Conservation (phyloP, 768 basidiomycete genomes). For the Leucosporidium creatinivorum region DNA sequence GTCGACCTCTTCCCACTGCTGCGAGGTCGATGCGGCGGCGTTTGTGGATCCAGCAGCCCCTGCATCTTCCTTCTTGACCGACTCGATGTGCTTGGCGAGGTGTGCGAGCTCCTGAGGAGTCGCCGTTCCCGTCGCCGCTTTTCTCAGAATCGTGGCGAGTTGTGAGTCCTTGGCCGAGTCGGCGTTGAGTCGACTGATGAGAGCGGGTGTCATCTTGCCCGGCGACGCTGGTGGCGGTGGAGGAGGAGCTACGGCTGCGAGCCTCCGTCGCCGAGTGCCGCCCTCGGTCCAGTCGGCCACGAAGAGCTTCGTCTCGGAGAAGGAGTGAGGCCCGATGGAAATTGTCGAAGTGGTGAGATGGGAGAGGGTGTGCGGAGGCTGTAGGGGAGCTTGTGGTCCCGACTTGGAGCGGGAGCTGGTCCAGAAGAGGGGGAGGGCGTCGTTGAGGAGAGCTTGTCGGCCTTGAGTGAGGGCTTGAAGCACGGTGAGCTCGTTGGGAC, state of each 20-base stretch:
- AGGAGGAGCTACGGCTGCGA: background rate
- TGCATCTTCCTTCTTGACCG: background rate
- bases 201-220: slow-evolving; percentile 16
- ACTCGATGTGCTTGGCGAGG: slow-evolving; percentile 15
- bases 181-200: slow-evolving; percentile 20
- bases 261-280: background rate
- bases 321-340: slow-evolving; percentile 25
- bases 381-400: slow-evolving; percentile 4
- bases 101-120: slow-evolving; percentile 9
- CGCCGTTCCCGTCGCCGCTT: slow-evolving; percentile 19
- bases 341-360: slow-evolving; percentile 12
- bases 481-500: background rate
- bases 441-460: background rate
- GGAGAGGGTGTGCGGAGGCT: slow-evolving; percentile 12
- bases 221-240: background rate
- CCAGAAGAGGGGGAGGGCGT: background rate
- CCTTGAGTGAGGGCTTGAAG: background rate
- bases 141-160: slow-evolving; percentile 2
- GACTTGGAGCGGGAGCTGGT: background rate
- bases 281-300: slow-evolving; percentile 14
- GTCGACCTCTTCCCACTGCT: background rate
- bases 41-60: no score
- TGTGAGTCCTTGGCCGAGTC: slow-evolving; percentile 12
- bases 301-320: slow-evolving; percentile 9
- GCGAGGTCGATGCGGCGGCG: background rate